A percentile compares a stretch with the other conserved stretches of the same genome.
Evolutionary conservation across 164 flowering plant species (phyloP).

Genomic region (Tetrastigma voinierianum): DNA sequence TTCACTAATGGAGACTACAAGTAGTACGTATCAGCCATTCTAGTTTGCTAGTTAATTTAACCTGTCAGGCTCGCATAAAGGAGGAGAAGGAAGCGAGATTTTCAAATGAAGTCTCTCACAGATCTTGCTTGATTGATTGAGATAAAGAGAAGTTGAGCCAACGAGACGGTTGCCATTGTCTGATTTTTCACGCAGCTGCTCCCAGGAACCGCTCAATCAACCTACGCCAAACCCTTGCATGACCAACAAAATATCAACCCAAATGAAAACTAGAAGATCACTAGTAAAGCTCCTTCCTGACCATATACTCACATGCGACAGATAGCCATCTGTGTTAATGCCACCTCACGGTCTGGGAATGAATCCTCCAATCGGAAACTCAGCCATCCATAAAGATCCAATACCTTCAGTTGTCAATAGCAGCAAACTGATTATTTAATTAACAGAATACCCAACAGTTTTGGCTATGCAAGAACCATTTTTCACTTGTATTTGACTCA

Average conservation of each 20-base stretch:
- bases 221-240: slow-evolving; percentile 41
- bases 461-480: no score
- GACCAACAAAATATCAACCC: not conserved
- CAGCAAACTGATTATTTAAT: not conserved
- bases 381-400: slow-evolving; percentile 96
- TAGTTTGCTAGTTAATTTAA: no score
- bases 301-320: slow-evolving; percentile 74
- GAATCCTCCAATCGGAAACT: slow-evolving; percentile 86
- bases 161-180: slow-evolving; percentile 30
- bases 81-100: not conserved
- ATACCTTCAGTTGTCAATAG: slow-evolving; percentile 49
- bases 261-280: not conserved
- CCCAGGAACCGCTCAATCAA: slow-evolving; percentile 88
- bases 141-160: slow-evolving; percentile 15
- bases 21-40: no score
- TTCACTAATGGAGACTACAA: no score
- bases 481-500: not conserved
- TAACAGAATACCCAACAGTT: not conserved
- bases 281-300: not conserved
- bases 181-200: slow-evolving; percentile 59
- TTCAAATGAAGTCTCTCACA: slow-evolving; percentile 7
- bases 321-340: slow-evolving; percentile 78
- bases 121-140: slow-evolving; percentile 3
- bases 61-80: no score
- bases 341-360: slow-evolving; percentile 85